Base-by-base conservation (phyloP, 106 monocot genomes). In the Phalaenopsis aphrodite region DNA sequence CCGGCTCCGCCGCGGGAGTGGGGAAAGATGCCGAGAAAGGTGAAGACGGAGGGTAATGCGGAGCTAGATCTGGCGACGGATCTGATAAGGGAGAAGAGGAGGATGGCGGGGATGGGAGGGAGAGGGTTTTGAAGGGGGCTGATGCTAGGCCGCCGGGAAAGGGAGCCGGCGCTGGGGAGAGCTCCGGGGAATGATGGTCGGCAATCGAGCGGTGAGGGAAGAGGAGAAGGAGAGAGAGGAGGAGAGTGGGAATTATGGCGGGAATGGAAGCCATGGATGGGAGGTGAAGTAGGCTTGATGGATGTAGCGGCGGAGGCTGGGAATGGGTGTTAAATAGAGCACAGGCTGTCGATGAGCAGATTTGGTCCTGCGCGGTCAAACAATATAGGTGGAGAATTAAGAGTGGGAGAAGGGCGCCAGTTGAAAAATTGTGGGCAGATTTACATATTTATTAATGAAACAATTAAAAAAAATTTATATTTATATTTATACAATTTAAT, bases 141-240 rank as follows among this genome's bases (percentile, higher is more conserved):
- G 73, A 14, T 2, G 80, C 15, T 17, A 21, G 46, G 79, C n/a
- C 71, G 75, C 61, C 66, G 75, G 45, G 11, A 76, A 58, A n/a
- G 75, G 61, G 11, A 36, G 83, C 19, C 57, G 47, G 17, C 8
- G 83, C 49, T 4, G 83, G 67, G 23, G 85, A 66, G 75, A 41
- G 4, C 49, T 52, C 49, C 58, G 57, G 36, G 2, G 83, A 81
- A 12, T 38, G 2, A 84, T 80, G 81, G 66, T 65, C 68, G 30
- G 79, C 47, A 15, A 45, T 1, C 15, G 79, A 46, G 77, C 58
- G 80, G 75, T 76, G 30, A 57, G 80, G 5, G 77, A 81, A 55
- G 55, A 87, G 75, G 79, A 86, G 21, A 30, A 88, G 78, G 8
- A 79, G 78, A 16, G 56, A 1, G 18, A 30, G 19, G 12, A 24